Base-by-base conservation (phyloP, 2,329 filamentous ascomycete species). In the Diaporthe nobilis region DNA sequence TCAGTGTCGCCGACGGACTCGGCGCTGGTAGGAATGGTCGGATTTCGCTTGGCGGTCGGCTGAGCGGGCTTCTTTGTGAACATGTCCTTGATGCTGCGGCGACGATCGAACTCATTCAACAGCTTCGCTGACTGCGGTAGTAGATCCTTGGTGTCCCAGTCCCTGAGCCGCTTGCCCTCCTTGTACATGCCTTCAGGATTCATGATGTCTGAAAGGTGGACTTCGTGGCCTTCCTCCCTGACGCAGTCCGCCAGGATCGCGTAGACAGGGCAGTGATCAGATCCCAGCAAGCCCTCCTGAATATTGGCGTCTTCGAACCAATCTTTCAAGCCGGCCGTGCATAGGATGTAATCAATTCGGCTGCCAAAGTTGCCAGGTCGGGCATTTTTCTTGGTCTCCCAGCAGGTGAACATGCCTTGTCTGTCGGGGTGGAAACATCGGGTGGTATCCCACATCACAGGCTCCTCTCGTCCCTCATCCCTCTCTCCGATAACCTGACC, bases 241-340 rank as follows among this genome's bases (percentile, higher is more conserved):
- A 98, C 90, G 3, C 81, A 86, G 49, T 96, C 91, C 25, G 92
- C 91, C 34, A 97, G 87, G 3, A 90, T 88, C 0, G 93, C 95
- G 82, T 94, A 98, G 1, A 98, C 96, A 0, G 97, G 97, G 80
- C 97, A 99, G 83, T 99, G 97, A 81, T 99, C 97, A 1, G 96
- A 98, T 0, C 97, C 97, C 89, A 98, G 93, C 31, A 98, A 86
- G 0, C 96, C 96, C 84, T 98, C 95, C 82, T 98, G 97, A 44
- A 98, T 98, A 80, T 98, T 92, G 9, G 95, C 91, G 58, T 92
- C 91, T 37, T 86, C 87, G 80, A 98, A 94, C 95, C 96, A 98
- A 71, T 90, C 86, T 80, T 92, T 94, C 87, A 98, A 94, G 49
- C 90, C 90, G 55, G 93, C 87, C 78, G 92, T 97, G 82, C 95